Evolutionary conservation across 306 rosid genomes (phyloP), one percentile per base, ranked within the genome.

Genomic region (Casuarina equisetifolia): DNA sequence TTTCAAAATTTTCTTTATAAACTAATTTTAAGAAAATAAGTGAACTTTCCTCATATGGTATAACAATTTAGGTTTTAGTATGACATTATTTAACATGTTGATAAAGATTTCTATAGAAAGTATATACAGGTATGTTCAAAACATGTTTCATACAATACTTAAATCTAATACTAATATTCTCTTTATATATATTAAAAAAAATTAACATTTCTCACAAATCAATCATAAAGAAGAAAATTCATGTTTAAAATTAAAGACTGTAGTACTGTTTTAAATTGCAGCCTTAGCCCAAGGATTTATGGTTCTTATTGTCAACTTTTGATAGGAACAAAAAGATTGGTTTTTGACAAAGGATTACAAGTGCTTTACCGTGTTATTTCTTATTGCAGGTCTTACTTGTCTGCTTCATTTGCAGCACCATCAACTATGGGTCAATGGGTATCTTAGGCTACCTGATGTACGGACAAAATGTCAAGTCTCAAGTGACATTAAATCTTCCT

Each of bases 401-500:
- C 4, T 88, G 91, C 81, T 93, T 89, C 55, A 44, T 83, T 38
- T 68, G 58, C 73, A 85, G 90, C 86, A 85, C 91, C 36, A 20
- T 82, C 17, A 85, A 44, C 39, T 90, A 90, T 66, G 94, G 92
- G 69, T 64, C 85, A 42, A 86, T 91, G 78, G 92, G 77, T 4
- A 36, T 86, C 2, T 39, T 85, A 63, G 97, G 97, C 19, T 91
- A 93, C 80, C 12, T 39, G 50, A 93, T 89, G 94, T 93, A 80
- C 38, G 97, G 94, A 72, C 72, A 79, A 8, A 1, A 79, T 20
- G 43, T 74, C 17, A 84, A 78, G 48, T 89, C 96, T 32, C 96
- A 91, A 78, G 77, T 93, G 35, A 89, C 96, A 7, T 64, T 91
- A 70, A 93, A 89, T 70, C 93, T 91, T 53, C 97, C 96, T 0